phyloP scores from a whole-genome alignment of 345 rosid genomes.

The Eucalyptus victrix region DNA sequence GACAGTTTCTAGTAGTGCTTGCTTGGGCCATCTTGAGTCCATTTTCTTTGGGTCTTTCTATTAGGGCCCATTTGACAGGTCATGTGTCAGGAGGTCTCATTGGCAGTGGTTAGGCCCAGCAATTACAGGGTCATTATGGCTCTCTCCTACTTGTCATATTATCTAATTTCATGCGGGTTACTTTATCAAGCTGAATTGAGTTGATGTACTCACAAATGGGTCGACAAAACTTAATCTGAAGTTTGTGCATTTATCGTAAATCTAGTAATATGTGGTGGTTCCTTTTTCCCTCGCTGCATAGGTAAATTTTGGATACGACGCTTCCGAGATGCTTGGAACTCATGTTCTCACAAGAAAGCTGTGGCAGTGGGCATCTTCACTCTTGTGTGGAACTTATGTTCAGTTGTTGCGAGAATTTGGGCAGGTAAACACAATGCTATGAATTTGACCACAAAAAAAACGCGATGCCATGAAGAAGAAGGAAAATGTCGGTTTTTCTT shows the following conservation, averaged over 20 bases:
- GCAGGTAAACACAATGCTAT: conserved; percentile 31
- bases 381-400: conserved; percentile 75
- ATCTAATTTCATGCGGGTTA: not conserved
- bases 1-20: not conserved
- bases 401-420: conserved; percentile 73
- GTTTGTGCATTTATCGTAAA: not conserved
- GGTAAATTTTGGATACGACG: conserved; percentile 69
- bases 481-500: not conserved
- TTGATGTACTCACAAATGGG: not conserved
- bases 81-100: not conserved
- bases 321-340: conserved; percentile 75
- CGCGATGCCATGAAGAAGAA: not conserved
- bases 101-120: not conserved
- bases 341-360: conserved; percentile 80
- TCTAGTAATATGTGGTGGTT: not conserved
- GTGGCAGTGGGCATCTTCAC: conserved; percentile 52
- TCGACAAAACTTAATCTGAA: not conserved
- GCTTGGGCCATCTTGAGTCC: not conserved
- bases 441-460: not conserved
- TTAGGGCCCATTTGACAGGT: not conserved
- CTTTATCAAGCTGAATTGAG: not conserved
- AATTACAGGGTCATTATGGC: not conserved
- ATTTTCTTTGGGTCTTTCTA: not conserved
- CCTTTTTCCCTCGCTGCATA: not conserved
- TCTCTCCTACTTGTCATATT: not conserved